Conservation (phyloP, 2,329 filamentous ascomycete species). For the Byssoonygena ceratinophila region DNA sequence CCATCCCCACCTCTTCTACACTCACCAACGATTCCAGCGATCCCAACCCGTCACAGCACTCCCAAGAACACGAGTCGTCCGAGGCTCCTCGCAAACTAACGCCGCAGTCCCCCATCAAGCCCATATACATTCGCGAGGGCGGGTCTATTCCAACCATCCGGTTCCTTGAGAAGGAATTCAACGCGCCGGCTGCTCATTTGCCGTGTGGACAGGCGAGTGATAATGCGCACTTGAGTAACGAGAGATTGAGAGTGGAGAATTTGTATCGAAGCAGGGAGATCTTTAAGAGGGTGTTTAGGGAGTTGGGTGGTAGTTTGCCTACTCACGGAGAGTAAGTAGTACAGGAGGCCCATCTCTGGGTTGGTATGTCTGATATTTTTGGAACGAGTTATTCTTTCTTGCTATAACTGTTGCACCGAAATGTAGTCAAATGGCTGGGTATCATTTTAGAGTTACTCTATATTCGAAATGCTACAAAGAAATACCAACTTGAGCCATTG, state of each 20-base stretch:
- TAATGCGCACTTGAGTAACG: conserved; percentile 86
- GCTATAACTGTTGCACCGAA: no score
- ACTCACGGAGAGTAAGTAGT: not conserved
- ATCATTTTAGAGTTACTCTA: no score
- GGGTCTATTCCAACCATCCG: conserved; percentile 90
- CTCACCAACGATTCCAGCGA: conserved; percentile 9
- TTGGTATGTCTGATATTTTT: no score
- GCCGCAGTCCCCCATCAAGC: conserved; percentile 29
- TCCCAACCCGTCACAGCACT: not conserved
- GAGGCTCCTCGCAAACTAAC: conserved; percentile 12
- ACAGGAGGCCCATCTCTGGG: no score
- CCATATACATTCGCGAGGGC: conserved; percentile 88
- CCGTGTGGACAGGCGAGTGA: conserved; percentile 94
- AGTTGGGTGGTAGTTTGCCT: conserved; percentile 37
- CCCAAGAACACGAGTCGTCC: conserved; percentile 15
- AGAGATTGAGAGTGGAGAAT: conserved; percentile 79
- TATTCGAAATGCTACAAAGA: no score
- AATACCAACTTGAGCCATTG: no score
- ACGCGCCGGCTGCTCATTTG: conserved; percentile 78
- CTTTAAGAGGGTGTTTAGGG: conserved; percentile 72
- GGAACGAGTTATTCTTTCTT: no score
- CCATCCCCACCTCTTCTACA: conserved; percentile 14
- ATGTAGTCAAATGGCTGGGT: no score
- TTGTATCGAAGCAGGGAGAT: conserved; percentile 86
- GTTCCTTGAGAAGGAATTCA: conserved; percentile 89